Evolutionary conservation across 169 alveolate species (phyloP).

Genomic region (Theileria equi): DNA sequence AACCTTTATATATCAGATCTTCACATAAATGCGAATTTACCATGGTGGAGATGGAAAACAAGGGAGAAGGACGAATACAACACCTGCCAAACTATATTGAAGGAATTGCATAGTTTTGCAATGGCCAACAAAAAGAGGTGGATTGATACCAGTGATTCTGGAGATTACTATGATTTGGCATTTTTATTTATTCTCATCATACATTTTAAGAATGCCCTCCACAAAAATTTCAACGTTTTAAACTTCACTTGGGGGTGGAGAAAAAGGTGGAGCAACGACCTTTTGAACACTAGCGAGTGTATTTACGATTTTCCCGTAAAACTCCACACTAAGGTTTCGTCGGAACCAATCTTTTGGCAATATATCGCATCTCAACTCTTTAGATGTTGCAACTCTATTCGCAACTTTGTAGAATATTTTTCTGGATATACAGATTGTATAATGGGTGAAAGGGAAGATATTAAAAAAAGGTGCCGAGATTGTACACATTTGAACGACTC

Average conservation of each 20-base stretch:
- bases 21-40: background rate
- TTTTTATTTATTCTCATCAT: constrained; percentile 6
- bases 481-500: no score
- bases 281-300: constrained; percentile 12
- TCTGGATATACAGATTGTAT: background rate
- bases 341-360: constrained; percentile 44
- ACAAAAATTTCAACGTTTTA: constrained; percentile 10
- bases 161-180: no score
- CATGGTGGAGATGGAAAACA: constrained; percentile 18
- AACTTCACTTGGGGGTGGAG: constrained; percentile 32
- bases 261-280: constrained; percentile 47
- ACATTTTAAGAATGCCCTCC: constrained; percentile 11
- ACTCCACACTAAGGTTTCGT: constrained; percentile 18
- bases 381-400: background rate
- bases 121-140: constrained; percentile 13
- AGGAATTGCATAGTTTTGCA: background rate
- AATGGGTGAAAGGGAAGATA: no score
- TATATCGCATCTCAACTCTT: background rate
- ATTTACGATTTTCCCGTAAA: constrained; percentile 5
- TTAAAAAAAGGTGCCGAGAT: no score
- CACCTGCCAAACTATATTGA: background rate
- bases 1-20: background rate
- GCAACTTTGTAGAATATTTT: background rate
- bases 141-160: background rate
- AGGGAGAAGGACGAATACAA: constrained; percentile 3